Evolutionary conservation across 768 basidiomycete genomes (phyloP), one percentile per base, ranked within the genome.

Genomic region (Crepidotus variabilis): DNA sequence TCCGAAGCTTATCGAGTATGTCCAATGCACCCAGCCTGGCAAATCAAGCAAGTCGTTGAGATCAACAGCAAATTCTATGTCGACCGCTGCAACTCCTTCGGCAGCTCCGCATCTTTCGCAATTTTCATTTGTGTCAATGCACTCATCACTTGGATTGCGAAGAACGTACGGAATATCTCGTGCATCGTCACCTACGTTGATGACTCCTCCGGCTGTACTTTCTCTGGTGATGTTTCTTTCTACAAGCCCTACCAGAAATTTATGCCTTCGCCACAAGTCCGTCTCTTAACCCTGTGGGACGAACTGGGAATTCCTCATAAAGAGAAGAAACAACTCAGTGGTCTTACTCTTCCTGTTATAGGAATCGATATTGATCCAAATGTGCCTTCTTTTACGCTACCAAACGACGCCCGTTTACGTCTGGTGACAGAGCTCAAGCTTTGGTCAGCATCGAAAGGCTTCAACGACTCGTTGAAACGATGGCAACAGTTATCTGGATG

Each of bases 11-110:
- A 76, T 47, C 59, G 69, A 0, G 60, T 64, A 0, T 51, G 76
- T 6, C 79, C 76, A 0, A 63, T 76, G 57, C 73, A 78, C 43
- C 73, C 70, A 0, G 35, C 63, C 0, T 81, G 77, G 77, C 76
- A 80, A 33, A 56, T 78, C 0, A 57, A 57, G 32, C 78, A 79
- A 36, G 55, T 75, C 0, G 60, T 70, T 1, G 60, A 52, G 0
- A 51, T 76, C 8, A 60, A 71, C 8, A 63, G 62, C 0, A 1
- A 43, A 0, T 50, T 35, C 0, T 57, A 68, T 53, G 60, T 76
- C 0, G 70, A 76, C 21, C 32, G 60, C 0, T 23, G 49, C 7
- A 67, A 67, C 18, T 52, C 58, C 6, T 75, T 75, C 48, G 69
- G 73, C 0, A 59, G 61, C 0, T 8, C 47, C 0, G 66, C 57